Conservation (phyloP, 2,329 filamentous ascomycete species). For the Beauveria sp. region DNA sequence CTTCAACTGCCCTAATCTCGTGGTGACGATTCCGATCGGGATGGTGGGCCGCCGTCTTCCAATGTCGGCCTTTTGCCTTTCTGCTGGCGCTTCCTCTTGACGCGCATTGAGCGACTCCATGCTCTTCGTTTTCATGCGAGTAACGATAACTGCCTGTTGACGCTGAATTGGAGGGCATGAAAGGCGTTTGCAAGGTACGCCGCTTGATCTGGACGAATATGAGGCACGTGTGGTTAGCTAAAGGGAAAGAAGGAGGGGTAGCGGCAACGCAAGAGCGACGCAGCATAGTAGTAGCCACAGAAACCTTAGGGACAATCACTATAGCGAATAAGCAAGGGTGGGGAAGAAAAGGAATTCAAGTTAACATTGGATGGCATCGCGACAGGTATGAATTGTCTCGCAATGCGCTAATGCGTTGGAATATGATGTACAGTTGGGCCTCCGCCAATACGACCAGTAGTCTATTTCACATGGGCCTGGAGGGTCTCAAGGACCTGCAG, state of each 20-base stretch:
- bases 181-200: not conserved
- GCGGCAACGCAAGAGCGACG: not conserved
- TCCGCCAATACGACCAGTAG: constrained; percentile 41
- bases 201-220: not conserved
- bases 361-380: constrained; percentile 18
- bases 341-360: constrained; percentile 10
- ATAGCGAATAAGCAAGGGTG: not conserved
- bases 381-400: constrained; percentile 30
- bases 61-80: not conserved
- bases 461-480: constrained; percentile 74
- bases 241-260: not conserved
- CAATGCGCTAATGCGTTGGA: constrained; percentile 28
- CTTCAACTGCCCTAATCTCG: constrained; percentile 5
- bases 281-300: not conserved
- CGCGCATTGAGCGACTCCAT: not conserved
- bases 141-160: not conserved
- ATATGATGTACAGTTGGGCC: constrained; percentile 36
- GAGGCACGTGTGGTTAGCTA: not conserved
- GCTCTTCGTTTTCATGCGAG: not conserved
- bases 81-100: not conserved
- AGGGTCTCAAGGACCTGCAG: constrained; percentile 73
- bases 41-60: not conserved
- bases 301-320: not conserved
- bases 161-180: not conserved
- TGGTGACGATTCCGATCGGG: constrained; percentile 1